These are phyloP conservation scores for Clarireedia hainanense DNA, from an alignment of 2,329 filamentous ascomycete species.

Conservation along the genomic window DNA sequence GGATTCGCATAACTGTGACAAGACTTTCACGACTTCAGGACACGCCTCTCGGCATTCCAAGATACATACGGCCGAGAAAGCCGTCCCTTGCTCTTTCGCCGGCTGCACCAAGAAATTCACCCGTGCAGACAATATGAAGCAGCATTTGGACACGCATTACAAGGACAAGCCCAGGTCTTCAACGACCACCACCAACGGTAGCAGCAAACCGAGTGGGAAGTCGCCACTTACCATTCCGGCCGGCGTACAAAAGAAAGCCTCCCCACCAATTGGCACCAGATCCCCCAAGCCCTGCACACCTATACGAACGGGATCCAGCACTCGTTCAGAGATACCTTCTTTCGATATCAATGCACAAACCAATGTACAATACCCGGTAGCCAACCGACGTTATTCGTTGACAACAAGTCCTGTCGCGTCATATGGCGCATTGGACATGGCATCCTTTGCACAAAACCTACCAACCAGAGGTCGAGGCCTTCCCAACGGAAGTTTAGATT, in stretches of 20 bases:
- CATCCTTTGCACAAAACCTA: not conserved
- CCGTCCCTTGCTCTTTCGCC: constrained; percentile 57
- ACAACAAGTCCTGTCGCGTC: not conserved
- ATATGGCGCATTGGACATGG: not conserved
- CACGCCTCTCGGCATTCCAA: constrained; percentile 81
- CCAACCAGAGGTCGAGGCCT: not conserved
- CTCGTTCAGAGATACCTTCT: not conserved
- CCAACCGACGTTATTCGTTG: not conserved
- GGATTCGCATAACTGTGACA: constrained; percentile 63
- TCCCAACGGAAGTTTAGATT: not conserved
- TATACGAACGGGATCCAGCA: not conserved
- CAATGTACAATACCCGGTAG: not conserved
- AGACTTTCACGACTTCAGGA: constrained; percentile 77
- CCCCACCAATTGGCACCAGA: not conserved
- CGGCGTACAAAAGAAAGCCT: not conserved
- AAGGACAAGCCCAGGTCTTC: constrained; percentile 36
- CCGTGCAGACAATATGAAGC: constrained; percentile 81
- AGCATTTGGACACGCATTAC: constrained; percentile 71
- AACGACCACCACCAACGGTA: not conserved
- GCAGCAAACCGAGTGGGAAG: not conserved
- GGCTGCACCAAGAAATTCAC: constrained; percentile 76
- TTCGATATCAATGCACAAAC: not conserved
- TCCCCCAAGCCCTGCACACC: not conserved
- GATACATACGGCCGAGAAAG: constrained; percentile 76
- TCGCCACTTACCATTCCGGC: not conserved